Evolutionary conservation across 1,284 basidiomycete species (phyloP), one percentile per base, ranked within the genome.

Genomic region (Puccinia novopanici): DNA sequence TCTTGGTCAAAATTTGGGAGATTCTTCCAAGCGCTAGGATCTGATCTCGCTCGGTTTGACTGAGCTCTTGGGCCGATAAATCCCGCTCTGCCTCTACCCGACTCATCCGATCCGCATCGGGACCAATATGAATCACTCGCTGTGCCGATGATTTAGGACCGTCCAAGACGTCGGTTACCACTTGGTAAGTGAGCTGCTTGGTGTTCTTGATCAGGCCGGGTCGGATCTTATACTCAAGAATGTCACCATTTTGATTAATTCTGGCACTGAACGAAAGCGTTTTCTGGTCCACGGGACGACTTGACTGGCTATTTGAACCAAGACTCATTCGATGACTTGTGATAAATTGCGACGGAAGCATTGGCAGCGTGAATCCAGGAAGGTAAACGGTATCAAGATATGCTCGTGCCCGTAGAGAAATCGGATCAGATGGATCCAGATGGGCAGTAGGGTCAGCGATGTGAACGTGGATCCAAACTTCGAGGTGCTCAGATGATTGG

Each of bases 381-480:
- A 92, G 88, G 85, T 94, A 96, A 0, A 87, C 84, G 0, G 91
- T 89, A 68, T 88, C 86, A 0, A 86, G 87, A 76, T 87, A 87
- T 54, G 87, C 85, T 13, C 88, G 87, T 0, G 94, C 93, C 3
- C 87, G 84, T 45, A 88, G 86, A 0, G 91, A 88, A 0, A 93
- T 84, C 1, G 87, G 82, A 84, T 94, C 91, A 0, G 88, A 88
- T 0, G 91, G 91, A 22, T 90, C 90, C n/a, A 99, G 87, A 80
- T 91, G 84, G 1, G 91, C 88, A 0, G 94, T 95, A 0, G 96
- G 95, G 85, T 99, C 96, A 10, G 97, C 96, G 77, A 99, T 89
- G 85, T 99, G 96, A 24, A 92, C 88, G 84, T 98, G 96, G 19
- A 97, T 84, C 97, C 97, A 99, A 74, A 82, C 87, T 13, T 42